phyloP scores from a whole-genome alignment of 345 rosid genomes.

The Citrus maxima region DNA sequence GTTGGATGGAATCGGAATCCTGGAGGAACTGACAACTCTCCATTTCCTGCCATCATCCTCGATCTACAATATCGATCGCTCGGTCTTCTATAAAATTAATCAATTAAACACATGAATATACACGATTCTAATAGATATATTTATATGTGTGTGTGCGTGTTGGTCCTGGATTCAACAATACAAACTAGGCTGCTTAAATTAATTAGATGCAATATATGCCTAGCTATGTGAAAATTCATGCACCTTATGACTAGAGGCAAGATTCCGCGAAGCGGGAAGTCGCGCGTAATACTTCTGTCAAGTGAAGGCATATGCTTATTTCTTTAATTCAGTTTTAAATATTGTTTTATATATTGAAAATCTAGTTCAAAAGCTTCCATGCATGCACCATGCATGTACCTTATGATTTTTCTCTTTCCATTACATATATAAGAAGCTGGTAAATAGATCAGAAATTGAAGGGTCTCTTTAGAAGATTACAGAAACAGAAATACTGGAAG shows the following conservation, averaged over 20 bases:
- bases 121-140: too few species aligned
- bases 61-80: neutral
- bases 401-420: neutral
- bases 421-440: too few species aligned
- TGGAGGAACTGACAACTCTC: slow-evolving; percentile 83
- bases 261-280: neutral
- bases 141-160: neutral
- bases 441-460: neutral
- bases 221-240: neutral
- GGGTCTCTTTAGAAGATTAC: neutral
- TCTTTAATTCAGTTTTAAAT: neutral
- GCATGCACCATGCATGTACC: neutral
- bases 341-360: neutral
- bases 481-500: neutral
- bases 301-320: neutral
- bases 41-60: slow-evolving; percentile 60
- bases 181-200: neutral
- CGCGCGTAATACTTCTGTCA: neutral
- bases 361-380: neutral
- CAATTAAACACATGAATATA: neutral
- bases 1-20: slow-evolving; percentile 97
- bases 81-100: slow-evolving; percentile 1
- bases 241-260: neutral
- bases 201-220: neutral
- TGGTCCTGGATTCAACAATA: neutral